These are phyloP conservation scores for Pythium monospermum DNA, from an alignment of 352 stramenopile genomes.

Conservation along the genomic window DNA sequence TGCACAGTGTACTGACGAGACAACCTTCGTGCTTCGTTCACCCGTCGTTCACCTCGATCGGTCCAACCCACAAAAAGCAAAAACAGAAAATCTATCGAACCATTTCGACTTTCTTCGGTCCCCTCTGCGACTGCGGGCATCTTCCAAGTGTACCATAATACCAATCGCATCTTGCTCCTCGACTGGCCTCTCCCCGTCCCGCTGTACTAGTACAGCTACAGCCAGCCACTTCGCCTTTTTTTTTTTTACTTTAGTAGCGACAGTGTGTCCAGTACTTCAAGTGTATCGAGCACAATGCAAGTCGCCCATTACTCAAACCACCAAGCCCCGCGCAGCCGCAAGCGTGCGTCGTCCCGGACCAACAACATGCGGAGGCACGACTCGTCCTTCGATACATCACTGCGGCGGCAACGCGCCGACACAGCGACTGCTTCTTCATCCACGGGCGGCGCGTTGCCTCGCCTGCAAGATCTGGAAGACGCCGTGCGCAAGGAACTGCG, in stretches of 20 bases:
- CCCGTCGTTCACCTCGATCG: neutral
- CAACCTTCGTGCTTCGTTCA: too few species aligned
- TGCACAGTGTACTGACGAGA: too few species aligned
- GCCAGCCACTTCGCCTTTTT: conserved; percentile 1
- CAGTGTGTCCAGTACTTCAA: too few species aligned
- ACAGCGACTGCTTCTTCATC: neutral
- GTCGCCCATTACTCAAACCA: conserved; percentile 21
- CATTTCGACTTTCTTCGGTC: neutral
- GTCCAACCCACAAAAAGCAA: neutral
- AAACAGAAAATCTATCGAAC: conserved; percentile 1
- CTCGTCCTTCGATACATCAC: conserved; percentile 11
- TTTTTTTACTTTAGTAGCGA: too few species aligned
- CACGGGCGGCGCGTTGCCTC: conserved; percentile 25
- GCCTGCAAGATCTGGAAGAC: conserved; percentile 57
- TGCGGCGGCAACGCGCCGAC: conserved; percentile 37
- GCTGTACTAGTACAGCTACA: neutral
- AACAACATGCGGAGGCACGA: conserved; percentile 8
- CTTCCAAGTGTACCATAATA: too few species aligned
- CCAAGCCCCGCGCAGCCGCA: conserved; percentile 8
- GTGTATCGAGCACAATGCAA: conserved; percentile 20
- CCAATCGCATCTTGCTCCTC: conserved; percentile 2
- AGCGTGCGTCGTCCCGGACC: conserved; percentile 1
- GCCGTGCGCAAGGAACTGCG: conserved; percentile 65
- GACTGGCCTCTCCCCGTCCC: conserved; percentile 1
- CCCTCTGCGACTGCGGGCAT: neutral